Evolutionary conservation across 768 basidiomycete genomes (phyloP), one percentile per base, ranked within the genome.

Genomic region (Leccinum fibrillosum): DNA sequence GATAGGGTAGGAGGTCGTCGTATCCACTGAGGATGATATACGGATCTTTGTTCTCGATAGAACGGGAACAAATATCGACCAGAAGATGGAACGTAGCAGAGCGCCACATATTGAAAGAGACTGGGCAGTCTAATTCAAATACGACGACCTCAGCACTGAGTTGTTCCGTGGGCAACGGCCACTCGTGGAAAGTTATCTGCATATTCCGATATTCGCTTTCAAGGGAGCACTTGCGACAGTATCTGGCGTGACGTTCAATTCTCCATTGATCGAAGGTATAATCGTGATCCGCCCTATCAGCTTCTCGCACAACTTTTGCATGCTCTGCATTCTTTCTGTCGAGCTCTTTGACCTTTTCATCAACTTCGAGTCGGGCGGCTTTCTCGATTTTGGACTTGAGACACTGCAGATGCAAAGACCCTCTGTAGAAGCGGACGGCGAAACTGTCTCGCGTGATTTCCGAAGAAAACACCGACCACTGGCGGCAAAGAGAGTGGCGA

Each of bases 21-120:
- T 71, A 72, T 37, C 50, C 21, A 15, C 26, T 10, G n/a, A 71
- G 64, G 47, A n/a, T 32, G 12, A 54, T 64, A 32, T 63, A 65
- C 10, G 62, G 63, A 15, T 61, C 3, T 11, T 57, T 48, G 2
- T 17, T 10, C 17, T 52, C 30, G 13, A 42, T 5, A 34, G 1
- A 5, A 12, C 4, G 32, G 5, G 32, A 34, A 34, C 32, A 34
- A 4, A 34, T 34, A 35, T 78, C 74, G 19, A 74, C 60, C 23
- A 80, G 59, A 35, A 82, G 62, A 45, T 62, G 62, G 52, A 73
- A 76, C 5, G 80, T 81, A 30, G 69, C 66, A 1, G 64, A 68
- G 52, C 82, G 74, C 82, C 82, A 83, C 54, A 76, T 68, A 5
- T 70, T 63, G 60, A 82, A 79, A 9, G 67, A 57, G 7, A 66